Evolutionary conservation across 495 filamentous ascomycete species (phyloP).

Genomic region (Cudoniella acicularis): DNA sequence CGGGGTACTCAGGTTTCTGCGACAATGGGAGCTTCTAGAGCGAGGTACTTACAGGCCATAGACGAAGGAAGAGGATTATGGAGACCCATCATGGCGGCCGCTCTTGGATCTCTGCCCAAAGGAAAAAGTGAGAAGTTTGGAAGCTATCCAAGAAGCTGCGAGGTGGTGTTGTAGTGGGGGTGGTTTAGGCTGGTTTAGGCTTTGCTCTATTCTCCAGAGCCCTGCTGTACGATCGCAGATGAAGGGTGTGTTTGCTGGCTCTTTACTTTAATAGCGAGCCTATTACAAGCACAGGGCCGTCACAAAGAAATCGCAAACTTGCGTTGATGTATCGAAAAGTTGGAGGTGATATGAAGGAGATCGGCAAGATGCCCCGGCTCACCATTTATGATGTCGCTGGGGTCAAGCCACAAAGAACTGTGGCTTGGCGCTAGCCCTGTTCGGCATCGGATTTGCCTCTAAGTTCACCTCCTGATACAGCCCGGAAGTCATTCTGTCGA

Average conservation of each 20-base stretch:
- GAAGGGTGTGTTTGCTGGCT: neutral
- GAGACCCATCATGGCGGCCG: slow-evolving; percentile 41
- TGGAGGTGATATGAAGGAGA: neutral
- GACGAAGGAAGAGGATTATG: slow-evolving; percentile 57
- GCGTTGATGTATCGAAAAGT: neutral
- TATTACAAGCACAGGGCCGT: neutral
- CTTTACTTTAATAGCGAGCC: neutral
- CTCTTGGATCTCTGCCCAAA: neutral
- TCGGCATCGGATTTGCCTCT: too few species aligned
- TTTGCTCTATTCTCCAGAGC: neutral
- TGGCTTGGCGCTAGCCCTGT: too few species aligned
- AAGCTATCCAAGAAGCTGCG: neutral
- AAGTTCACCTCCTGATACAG: neutral
- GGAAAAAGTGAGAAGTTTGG: neutral
- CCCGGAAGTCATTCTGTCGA: neutral
- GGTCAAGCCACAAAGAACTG: neutral
- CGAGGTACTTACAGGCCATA: slow-evolving; percentile 49
- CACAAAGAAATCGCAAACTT: neutral
- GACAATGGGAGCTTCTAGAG: neutral
- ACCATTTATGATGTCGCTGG: neutral
- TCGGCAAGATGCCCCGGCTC: neutral
- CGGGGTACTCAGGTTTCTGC: slow-evolving; percentile 2
- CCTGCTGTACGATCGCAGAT: neutral
- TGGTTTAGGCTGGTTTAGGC: neutral
- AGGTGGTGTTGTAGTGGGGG: neutral